Evolutionary conservation across 441 rosid species (phyloP), one percentile per base, ranked within the genome.

Genomic region (Aquilaria agallochum): DNA sequence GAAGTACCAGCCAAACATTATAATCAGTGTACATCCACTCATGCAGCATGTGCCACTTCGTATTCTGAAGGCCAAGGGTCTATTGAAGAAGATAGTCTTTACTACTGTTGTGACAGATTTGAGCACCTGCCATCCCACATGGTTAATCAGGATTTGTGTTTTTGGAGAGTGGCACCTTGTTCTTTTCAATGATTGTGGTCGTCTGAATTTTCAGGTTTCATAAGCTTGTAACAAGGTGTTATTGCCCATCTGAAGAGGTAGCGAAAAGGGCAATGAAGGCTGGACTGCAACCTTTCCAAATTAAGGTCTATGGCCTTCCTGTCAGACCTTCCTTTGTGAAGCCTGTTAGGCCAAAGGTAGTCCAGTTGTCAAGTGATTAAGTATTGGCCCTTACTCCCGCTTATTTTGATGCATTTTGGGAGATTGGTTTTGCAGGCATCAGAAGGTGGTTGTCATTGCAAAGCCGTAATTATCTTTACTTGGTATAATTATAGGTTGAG

Each of bases 41-140:
- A 91, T 95, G 97, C 99, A 95, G 69, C 99, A 95, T 45, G 99
- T 95, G 69, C 99, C 99, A 33, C 95, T 95, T 74, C 95, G 99
- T 60, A 80, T 95, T 64, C 72, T 95, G 78, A 86, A 84, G 81
- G 79, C 92, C 31, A 95, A 83, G 69, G 99, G 99, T 53, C 89
- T 91, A 70, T 66, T 95, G 67, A 56, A 89, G 59, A 91, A 95
- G 79, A 91, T 91, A 31, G 94, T 84, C 58, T 95, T 95, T 73
- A 89, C 99, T 14, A 95, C 99, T 0, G 97, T 95, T 58, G 67
- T 95, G 63, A 95, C 99, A 33, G 99, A 95, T 76, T 80, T 95
- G 70, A 86, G 96, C 79, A 91, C 99, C 60, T 95, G 97, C 67
- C 99, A 95, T 80, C 99, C 99, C 13, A 95, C 99, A 61, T 95